A percentile compares a stretch with the other conserved stretches of the same genome.
phyloP scores from a whole-genome alignment of 495 filamentous ascomycete species.

The Hypoxylon subgilvum region DNA sequence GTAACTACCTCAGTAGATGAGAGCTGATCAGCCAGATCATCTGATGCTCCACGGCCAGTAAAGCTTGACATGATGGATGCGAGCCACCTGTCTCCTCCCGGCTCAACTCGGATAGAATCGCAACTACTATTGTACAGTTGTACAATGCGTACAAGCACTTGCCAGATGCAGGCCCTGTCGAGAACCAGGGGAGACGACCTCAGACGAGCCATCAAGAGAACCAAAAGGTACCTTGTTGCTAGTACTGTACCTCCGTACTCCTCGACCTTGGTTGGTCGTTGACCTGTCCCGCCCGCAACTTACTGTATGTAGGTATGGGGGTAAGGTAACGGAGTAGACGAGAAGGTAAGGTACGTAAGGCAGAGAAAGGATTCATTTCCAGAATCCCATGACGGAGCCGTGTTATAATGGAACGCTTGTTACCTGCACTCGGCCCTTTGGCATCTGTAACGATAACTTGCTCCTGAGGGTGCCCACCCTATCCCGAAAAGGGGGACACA shows the following conservation, averaged over 20 bases:
- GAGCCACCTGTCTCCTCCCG: constrained; percentile 29
- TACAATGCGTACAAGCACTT: constrained; percentile 34
- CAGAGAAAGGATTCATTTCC: neutral
- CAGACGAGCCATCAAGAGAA: neutral
- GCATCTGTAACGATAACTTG: constrained; percentile 1
- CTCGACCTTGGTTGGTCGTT: constrained; percentile 10
- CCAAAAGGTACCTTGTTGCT: neutral
- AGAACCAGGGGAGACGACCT: constrained; percentile 11
- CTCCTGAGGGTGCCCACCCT: constrained; percentile 6
- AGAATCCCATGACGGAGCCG: neutral
- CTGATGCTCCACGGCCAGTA: constrained; percentile 34
- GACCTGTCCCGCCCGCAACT: constrained; percentile 3
- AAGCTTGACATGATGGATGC: constrained; percentile 34
- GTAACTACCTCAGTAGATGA: constrained; percentile 32
- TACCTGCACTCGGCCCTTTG: constrained; percentile 3
- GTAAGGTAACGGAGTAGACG: neutral
- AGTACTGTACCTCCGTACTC: constrained; percentile 3
- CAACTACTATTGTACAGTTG: constrained; percentile 25
- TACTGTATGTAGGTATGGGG: constrained; percentile 12
- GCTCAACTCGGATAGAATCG: constrained; percentile 33
- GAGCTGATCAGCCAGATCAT: constrained; percentile 40
- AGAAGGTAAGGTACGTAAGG: neutral
- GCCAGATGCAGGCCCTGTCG: constrained; percentile 16
- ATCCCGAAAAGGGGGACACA: constrained; percentile 12
- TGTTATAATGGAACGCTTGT: no score